Evolutionary conservation across 2,329 filamentous ascomycete genomes (phyloP), one percentile per base, ranked within the genome.

Genomic region (Aspergillus sp.): DNA sequence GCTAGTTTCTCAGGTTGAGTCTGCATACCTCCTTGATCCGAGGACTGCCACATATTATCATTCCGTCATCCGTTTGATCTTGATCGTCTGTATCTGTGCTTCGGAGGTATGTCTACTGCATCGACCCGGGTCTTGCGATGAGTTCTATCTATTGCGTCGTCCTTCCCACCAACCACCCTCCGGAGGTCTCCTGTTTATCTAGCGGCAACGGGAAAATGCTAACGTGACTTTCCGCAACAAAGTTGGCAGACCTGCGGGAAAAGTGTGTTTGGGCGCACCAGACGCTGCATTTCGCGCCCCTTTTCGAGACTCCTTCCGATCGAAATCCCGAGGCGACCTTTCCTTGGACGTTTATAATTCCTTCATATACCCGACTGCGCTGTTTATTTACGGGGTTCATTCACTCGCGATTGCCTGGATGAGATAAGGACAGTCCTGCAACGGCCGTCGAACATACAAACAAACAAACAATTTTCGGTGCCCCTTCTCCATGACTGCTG

Each of bases 401-500:
- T 49, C 24, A 47, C 47, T 42, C 52, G 63, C 59, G 58, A 63
- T 56, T 56, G 63, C 62, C 56, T 56, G 53, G 36, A 67, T 63
- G 65, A 49, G 55, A 53, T 47, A 56, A 56, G 49, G 50, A 39
- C 51, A 24, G 29, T 29, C 56, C 54, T 31, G 29, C 22, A 52
- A 55, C 20, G 51, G 57, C 52, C 60, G 57, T 50, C 54, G 52
- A 58, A 58, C 50, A 46, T 61, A 55, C 61, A 55, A 50, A 66
- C 58, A 55, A 49, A 66, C 58, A n/a, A n/a, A 42, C 59, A 39
- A 55, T 60, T 54, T 51, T 51, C 51, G 52, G 62, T 51, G 66
- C 67, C 36, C 67, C 60, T 73, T 73, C 73, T 75, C 73, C 74
- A 88, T 88, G 85, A 88, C 86, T 81, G 86, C 86, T 71, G 86